Evolutionary conservation across 192 early-diverging fungal genomes (phyloP).

Genomic region (Podila epigama): DNA sequence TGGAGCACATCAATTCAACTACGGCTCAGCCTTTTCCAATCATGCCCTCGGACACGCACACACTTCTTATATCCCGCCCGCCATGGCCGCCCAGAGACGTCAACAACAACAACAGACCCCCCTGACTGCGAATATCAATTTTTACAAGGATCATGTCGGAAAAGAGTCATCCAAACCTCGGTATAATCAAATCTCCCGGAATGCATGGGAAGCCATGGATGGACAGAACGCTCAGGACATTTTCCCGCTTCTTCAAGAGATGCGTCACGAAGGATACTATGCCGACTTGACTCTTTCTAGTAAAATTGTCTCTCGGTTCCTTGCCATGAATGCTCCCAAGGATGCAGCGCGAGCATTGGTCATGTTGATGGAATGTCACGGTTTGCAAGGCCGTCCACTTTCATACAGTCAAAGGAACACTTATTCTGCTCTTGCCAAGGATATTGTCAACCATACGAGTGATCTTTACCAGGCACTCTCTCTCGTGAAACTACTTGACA

Average conservation of each 20-base stretch:
- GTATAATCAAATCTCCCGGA: slow-evolving; percentile 22
- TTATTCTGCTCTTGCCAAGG: slow-evolving; percentile 36
- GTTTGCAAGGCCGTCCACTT: slow-evolving; percentile 11
- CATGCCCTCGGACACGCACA: neutral
- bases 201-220: slow-evolving; percentile 33
- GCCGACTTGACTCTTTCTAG: slow-evolving; percentile 30
- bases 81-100: too few relatives aligned
- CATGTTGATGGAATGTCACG: slow-evolving; percentile 42
- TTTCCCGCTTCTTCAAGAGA: slow-evolving; percentile 34
- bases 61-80: neutral
- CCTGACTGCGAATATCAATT: neutral
- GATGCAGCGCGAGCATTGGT: slow-evolving; percentile 42
- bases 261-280: slow-evolving; percentile 34
- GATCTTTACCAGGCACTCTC: slow-evolving; percentile 41
- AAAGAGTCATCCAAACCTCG: neutral
- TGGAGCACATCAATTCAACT: slow-evolving; percentile 17
- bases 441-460: slow-evolving; percentile 45
- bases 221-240: slow-evolving; percentile 34
- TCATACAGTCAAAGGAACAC: slow-evolving; percentile 23
- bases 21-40: neutral
- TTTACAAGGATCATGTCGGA: neutral
- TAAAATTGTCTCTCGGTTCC: slow-evolving; percentile 34
- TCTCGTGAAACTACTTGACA: slow-evolving; percentile 31
- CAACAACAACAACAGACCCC: neutral
- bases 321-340: slow-evolving; percentile 32